Evolutionary conservation across 2,329 filamentous ascomycete species (phyloP).

Genomic region (Nannizziopsis arthrosporioides): DNA sequence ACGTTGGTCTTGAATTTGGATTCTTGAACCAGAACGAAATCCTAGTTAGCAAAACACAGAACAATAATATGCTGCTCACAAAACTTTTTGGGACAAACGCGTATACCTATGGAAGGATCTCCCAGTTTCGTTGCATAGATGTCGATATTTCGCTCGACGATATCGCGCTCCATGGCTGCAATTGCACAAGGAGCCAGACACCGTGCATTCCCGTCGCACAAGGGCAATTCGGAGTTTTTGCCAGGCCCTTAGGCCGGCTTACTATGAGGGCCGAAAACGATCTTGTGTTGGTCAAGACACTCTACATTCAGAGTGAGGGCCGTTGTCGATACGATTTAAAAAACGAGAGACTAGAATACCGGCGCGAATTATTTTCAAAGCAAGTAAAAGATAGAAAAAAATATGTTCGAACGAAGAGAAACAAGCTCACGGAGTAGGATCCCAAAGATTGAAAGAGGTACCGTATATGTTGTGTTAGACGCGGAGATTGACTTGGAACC

Average conservation of each 20-base stretch:
- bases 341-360: neutral
- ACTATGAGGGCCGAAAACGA: neutral
- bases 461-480: neutral
- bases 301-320: neutral
- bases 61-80: neutral
- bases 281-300: neutral
- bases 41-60: conserved; percentile 5
- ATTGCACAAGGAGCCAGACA: neutral
- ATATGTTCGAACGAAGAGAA: neutral
- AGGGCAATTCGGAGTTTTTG: conserved; percentile 2
- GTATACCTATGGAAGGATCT: conserved; percentile 38
- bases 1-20: conserved; percentile 68
- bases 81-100: neutral
- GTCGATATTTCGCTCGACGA: conserved; percentile 39
- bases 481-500: conserved; percentile 7
- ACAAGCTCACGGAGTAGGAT: neutral
- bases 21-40: conserved; percentile 43
- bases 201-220: conserved; percentile 6
- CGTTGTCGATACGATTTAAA: neutral
- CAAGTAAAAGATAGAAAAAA: neutral
- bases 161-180: conserved; percentile 18
- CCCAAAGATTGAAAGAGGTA: neutral
- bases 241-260: conserved; percentile 17
- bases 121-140: conserved; percentile 39
- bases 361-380: neutral